phyloP scores from a whole-genome alignment of 257 asterid species.

The Ocimum tenuiflorum region DNA sequence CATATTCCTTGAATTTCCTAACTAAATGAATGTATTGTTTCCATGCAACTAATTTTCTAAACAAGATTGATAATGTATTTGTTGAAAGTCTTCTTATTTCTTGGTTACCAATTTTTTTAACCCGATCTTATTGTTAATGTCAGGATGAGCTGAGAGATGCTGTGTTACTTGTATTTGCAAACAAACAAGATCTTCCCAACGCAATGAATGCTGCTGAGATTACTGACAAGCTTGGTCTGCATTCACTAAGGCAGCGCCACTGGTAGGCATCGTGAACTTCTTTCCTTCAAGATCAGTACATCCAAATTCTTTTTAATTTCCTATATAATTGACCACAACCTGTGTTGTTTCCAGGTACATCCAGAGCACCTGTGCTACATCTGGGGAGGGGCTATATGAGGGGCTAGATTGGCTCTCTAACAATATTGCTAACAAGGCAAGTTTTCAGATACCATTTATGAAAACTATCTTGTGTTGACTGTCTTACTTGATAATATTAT shows the following conservation, averaged over 20 bases:
- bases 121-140: neutral
- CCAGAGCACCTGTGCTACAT: slow-evolving; percentile 92
- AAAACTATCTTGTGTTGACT: neutral
- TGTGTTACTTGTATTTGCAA: slow-evolving; percentile 79
- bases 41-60: neutral
- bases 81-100: neutral
- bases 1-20: neutral
- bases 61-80: neutral
- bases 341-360: slow-evolving; percentile 53
- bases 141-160: slow-evolving; percentile 91
- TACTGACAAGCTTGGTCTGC: slow-evolving; percentile 86
- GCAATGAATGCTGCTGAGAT: slow-evolving; percentile 94
- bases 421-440: slow-evolving; percentile 76
- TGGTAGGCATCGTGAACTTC: slow-evolving; percentile 36
- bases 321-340: neutral
- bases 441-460: slow-evolving; percentile 3
- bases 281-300: neutral
- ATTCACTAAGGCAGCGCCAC: slow-evolving; percentile 89
- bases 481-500: neutral
- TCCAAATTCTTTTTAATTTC: neutral
- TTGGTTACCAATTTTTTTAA: neutral
- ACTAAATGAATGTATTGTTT: neutral
- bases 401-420: slow-evolving; percentile 91
- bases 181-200: slow-evolving; percentile 92
- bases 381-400: slow-evolving; percentile 89